These are phyloP conservation scores for Teratosphaeria nubilosa DNA, from an alignment of 2,329 filamentous ascomycete genomes.

Conservation along the genomic window DNA sequence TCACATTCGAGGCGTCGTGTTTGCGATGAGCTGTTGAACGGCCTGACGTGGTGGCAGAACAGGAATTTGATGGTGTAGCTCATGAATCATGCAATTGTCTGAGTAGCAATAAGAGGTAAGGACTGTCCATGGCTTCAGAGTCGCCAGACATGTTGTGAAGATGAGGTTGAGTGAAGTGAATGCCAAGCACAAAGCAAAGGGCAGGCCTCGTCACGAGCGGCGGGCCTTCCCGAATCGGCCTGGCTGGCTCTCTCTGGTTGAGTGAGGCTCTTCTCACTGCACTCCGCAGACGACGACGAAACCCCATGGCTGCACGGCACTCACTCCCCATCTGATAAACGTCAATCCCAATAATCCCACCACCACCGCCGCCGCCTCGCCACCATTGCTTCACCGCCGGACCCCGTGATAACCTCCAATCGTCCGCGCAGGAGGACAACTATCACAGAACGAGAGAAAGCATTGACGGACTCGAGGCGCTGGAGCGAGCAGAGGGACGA, in stretches of 20 bases:
- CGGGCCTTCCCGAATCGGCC: neutral
- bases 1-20: neutral
- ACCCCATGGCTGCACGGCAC: neutral
- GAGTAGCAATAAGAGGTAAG: neutral
- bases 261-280: neutral
- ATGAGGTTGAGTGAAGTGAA: neutral
- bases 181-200: neutral
- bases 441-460: neutral
- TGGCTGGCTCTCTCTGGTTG: neutral
- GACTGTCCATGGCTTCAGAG: neutral
- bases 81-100: neutral
- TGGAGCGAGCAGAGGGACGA: constrained; percentile 1
- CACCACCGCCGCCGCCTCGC: neutral
- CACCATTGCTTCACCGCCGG: neutral
- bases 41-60: neutral
- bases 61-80: neutral
- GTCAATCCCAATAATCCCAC: neutral
- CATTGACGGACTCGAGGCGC: neutral
- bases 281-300: neutral
- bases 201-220: neutral
- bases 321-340: neutral
- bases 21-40: neutral
- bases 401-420: neutral
- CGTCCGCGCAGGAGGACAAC: neutral
- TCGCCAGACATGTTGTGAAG: neutral